Evolutionary conservation across 108 stramenopile species (phyloP).

Genomic region (Pseudonitzschia multistriata): DNA sequence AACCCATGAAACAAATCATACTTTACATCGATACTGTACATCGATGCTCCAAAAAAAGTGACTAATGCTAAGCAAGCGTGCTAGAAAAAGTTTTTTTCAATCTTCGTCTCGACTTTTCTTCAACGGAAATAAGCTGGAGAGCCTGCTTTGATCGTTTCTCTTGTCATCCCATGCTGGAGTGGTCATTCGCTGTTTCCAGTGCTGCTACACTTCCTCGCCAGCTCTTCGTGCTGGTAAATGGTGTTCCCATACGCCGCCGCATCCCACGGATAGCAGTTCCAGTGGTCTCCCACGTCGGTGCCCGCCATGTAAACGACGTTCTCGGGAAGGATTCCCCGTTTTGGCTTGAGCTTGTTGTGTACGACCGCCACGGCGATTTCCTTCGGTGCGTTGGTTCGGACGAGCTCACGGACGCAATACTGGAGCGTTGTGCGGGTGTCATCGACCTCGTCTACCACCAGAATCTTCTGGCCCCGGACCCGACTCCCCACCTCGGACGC

Average conservation of each 20-base stretch:
- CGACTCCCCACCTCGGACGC: slow-evolving; percentile 21
- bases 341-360: slow-evolving; percentile 48
- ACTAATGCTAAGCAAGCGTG: too few relatives aligned
- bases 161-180: too few relatives aligned
- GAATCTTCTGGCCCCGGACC: slow-evolving; percentile 30
- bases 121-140: too few relatives aligned
- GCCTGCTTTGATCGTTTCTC: too few relatives aligned
- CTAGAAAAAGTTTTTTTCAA: too few relatives aligned
- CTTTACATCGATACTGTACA: too few relatives aligned
- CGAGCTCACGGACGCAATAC: slow-evolving; percentile 30
- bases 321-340: slow-evolving; percentile 30
- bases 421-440: slow-evolving; percentile 45
- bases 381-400: slow-evolving; percentile 18
- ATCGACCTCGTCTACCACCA: slow-evolving; percentile 54
- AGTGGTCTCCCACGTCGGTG: slow-evolving; percentile 38
- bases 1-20: too few relatives aligned
- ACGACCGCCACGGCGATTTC: slow-evolving; percentile 35
- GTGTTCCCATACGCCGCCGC: slow-evolving; percentile 36
- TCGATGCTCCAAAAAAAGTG: too few relatives aligned
- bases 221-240: slow-evolving; percentile 35
- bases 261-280: slow-evolving; percentile 58
- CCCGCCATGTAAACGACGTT: slow-evolving; percentile 39
- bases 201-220: slow-evolving; percentile 28
- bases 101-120: too few relatives aligned
- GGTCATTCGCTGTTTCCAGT: not conserved